Percentiles rank a stretch among this genome's conserved stretches.
These are phyloP conservation scores for Fusarium redolens DNA, from an alignment of 2,329 filamentous ascomycete species.

Conservation along the genomic window DNA sequence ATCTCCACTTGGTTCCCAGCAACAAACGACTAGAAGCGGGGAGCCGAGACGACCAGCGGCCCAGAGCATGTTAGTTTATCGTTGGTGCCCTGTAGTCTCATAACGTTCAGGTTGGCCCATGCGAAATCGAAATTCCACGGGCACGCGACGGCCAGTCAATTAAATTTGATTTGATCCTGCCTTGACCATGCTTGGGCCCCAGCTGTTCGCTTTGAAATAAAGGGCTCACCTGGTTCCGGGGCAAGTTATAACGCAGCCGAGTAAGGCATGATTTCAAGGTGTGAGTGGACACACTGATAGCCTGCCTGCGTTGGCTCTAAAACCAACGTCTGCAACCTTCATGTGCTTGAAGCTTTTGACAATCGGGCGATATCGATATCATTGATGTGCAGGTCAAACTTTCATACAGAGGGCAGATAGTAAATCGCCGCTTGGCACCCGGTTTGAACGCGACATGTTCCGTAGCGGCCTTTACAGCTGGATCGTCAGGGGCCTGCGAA, in stretches of 20 bases:
- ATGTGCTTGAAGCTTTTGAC: constrained; percentile 26
- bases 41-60: constrained; percentile 32
- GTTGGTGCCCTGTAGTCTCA: constrained; percentile 33
- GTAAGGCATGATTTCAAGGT: constrained; percentile 26
- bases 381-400: constrained; percentile 8
- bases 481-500: constrained; percentile 34
- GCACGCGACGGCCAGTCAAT: constrained; percentile 28
- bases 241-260: constrained; percentile 25
- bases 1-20: constrained; percentile 27
- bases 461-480: constrained; percentile 19
- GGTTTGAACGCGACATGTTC: constrained; percentile 27
- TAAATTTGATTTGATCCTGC: constrained; percentile 19
- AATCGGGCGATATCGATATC: constrained; percentile 26
- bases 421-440: constrained; percentile 14
- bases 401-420: constrained; percentile 9
- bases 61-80: constrained; percentile 38
- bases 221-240: constrained; percentile 20
- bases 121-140: constrained; percentile 24
- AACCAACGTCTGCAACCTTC: constrained; percentile 26
- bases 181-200: neutral
- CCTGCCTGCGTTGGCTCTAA: constrained; percentile 10
- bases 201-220: constrained; percentile 17
- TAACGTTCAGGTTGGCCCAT: constrained; percentile 29
- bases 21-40: constrained; percentile 36
- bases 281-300: constrained; percentile 31